These are phyloP conservation scores for Ascochyta rabiei DNA, from an alignment of 2,329 filamentous ascomycete genomes.

Conservation along the genomic window DNA sequence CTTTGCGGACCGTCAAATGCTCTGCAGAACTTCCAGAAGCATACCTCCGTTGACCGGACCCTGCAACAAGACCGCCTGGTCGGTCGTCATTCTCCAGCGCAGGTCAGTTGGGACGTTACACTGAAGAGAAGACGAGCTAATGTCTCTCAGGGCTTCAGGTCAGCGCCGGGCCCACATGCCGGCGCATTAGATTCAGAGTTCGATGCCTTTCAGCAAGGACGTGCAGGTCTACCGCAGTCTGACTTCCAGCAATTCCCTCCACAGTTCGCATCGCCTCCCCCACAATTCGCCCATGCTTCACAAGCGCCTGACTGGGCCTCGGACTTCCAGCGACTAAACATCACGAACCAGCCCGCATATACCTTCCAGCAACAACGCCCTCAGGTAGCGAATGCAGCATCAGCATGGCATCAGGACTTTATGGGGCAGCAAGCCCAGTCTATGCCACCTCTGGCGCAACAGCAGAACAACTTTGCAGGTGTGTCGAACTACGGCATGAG, in stretches of 20 bases:
- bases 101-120: slow-evolving; percentile 53
- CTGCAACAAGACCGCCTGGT: slow-evolving; percentile 74
- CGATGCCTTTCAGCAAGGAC: slow-evolving; percentile 68
- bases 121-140: slow-evolving; percentile 17
- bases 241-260: slow-evolving; percentile 45
- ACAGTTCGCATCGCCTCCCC: slow-evolving; percentile 49
- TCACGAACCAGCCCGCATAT: slow-evolving; percentile 50
- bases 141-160: slow-evolving; percentile 64
- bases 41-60: slow-evolving; percentile 70
- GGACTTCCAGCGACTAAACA: slow-evolving; percentile 57
- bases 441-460: slow-evolving; percentile 35
- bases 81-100: slow-evolving; percentile 59
- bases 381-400: slow-evolving; percentile 35
- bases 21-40: slow-evolving; percentile 74
- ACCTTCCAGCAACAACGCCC: slow-evolving; percentile 56
- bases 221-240: slow-evolving; percentile 46
- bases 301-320: slow-evolving; percentile 54
- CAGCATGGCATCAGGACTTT: slow-evolving; percentile 68
- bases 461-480: slow-evolving; percentile 35
- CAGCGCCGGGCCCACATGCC: slow-evolving; percentile 58
- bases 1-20: slow-evolving; percentile 78
- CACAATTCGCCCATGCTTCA: slow-evolving; percentile 41
- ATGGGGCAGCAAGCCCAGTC: slow-evolving; percentile 49
- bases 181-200: slow-evolving; percentile 69
- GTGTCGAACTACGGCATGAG: slow-evolving; percentile 38